A percentile compares a stretch with the other conserved stretches of the same genome.
These are phyloP conservation scores for Didymella keratinophila DNA, from an alignment of 2,329 filamentous ascomycete species.

Conservation along the genomic window DNA sequence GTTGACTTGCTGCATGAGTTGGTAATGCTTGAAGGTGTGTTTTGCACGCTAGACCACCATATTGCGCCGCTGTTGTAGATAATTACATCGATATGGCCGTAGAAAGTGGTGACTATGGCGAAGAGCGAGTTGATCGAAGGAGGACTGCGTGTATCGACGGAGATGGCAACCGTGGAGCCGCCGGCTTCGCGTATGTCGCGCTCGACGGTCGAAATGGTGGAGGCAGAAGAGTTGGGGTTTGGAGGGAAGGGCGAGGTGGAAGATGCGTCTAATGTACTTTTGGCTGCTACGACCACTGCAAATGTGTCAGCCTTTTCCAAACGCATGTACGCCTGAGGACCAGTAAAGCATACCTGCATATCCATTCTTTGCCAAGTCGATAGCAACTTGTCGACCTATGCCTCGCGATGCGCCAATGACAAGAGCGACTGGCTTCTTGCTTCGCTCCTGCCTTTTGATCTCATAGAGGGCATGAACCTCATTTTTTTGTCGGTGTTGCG, in stretches of 20 bases:
- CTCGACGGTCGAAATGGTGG: conserved; percentile 81
- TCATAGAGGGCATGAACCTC: conserved; percentile 12
- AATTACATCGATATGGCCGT: conserved; percentile 73
- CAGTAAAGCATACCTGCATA: conserved; percentile 67
- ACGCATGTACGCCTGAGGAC: background rate
- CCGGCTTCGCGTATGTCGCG: conserved; percentile 74
- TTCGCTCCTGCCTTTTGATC: conserved; percentile 1
- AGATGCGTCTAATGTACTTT: conserved; percentile 71
- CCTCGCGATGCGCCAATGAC: conserved; percentile 80
- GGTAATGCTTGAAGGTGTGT: conserved; percentile 80
- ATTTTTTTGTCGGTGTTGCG: background rate
- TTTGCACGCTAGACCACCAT: conserved; percentile 79
- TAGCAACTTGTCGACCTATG: conserved; percentile 80
- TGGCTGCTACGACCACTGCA: conserved; percentile 76
- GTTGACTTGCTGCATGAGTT: conserved; percentile 61
- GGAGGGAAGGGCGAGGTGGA: conserved; percentile 70
- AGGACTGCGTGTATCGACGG: conserved; percentile 74
- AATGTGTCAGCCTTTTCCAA: background rate
- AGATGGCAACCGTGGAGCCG: conserved; percentile 69
- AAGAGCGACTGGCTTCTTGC: conserved; percentile 66
- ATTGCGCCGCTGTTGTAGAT: conserved; percentile 87
- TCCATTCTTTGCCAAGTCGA: conserved; percentile 75
- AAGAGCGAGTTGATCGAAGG: conserved; percentile 31
- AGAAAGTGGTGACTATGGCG: conserved; percentile 62
- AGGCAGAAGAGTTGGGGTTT: conserved; percentile 75